A percentile compares a stretch with the other conserved stretches of the same genome.
phyloP scores from a whole-genome alignment of 1,139 yeast genomes.

The Candida labiduridarum region DNA sequence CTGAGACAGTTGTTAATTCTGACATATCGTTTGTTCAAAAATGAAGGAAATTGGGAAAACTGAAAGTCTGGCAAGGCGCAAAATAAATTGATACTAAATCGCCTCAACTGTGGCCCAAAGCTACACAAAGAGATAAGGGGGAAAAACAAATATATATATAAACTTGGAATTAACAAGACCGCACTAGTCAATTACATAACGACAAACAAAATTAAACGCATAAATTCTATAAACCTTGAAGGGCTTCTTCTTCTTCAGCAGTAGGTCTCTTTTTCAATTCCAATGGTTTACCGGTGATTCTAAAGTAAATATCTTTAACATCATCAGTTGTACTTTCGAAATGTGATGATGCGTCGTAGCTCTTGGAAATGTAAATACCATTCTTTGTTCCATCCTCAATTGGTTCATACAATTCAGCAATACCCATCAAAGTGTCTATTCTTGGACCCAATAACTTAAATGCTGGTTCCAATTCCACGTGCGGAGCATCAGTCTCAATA shows the following conservation, averaged over 20 bases:
- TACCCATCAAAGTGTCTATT: slow-evolving; percentile 91
- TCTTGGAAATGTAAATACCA: slow-evolving; percentile 79
- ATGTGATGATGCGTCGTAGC: slow-evolving; percentile 94
- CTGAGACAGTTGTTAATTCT: slow-evolving; percentile 35
- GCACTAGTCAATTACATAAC: neutral
- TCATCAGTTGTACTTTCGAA: slow-evolving; percentile 97
- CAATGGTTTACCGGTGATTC: slow-evolving; percentile 91
- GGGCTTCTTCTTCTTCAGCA: slow-evolving; percentile 59
- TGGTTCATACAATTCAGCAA: slow-evolving; percentile 91
- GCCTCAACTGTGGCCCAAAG: no score
- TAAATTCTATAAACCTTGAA: slow-evolving; percentile 24
- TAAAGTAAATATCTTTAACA: slow-evolving; percentile 87
- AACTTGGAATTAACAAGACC: neutral
- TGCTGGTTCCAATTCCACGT: slow-evolving; percentile 91
- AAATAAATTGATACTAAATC: neutral
- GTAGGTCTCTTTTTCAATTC: slow-evolving; percentile 76
- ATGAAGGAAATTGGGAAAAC: neutral
- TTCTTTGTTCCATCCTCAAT: slow-evolving; percentile 77
- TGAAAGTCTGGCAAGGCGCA: neutral
- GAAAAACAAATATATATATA: neutral
- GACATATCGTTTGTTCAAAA: neutral
- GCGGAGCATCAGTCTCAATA: slow-evolving; percentile 92
- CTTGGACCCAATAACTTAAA: slow-evolving; percentile 82
- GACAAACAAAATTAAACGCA: neutral
- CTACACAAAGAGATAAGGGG: no score